Evolutionary conservation across 495 filamentous ascomycete species (phyloP).

Genomic region (Hypoxylon crocopeplum): DNA sequence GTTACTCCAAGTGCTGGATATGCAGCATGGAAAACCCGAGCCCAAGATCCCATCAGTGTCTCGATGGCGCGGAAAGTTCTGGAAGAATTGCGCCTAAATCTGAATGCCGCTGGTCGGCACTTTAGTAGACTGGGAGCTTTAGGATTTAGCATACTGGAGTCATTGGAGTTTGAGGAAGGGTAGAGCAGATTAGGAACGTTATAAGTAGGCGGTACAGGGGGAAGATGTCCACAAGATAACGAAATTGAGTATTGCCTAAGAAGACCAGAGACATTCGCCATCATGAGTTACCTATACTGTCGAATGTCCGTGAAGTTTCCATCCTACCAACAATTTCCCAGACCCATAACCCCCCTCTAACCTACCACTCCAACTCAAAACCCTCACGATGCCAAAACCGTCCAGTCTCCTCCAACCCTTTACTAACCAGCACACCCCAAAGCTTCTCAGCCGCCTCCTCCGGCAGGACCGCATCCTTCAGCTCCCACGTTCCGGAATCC

Average conservation of each 20-base stretch:
- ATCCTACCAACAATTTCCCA: background rate
- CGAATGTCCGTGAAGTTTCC: too few relatives aligned
- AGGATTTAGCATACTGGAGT: too few relatives aligned
- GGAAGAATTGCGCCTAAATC: background rate
- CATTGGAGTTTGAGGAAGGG: background rate
- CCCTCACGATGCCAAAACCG: slow-evolving; percentile 79
- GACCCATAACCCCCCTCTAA: background rate
- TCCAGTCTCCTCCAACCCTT: slow-evolving; percentile 53
- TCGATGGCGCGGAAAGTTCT: slow-evolving; percentile 4
- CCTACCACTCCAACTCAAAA: slow-evolving; percentile 57
- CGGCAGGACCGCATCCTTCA: slow-evolving; percentile 65
- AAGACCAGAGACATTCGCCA: background rate
- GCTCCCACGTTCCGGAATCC: slow-evolving; percentile 65
- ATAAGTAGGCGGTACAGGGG: too few relatives aligned
- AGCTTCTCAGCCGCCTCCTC: slow-evolving; percentile 67
- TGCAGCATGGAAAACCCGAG: background rate
- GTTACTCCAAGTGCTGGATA: slow-evolving; percentile 21
- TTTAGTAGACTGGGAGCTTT: too few relatives aligned
- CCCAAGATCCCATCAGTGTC: background rate
- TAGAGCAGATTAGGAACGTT: too few relatives aligned
- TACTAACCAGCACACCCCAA: slow-evolving; percentile 52
- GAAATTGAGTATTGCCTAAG: background rate
- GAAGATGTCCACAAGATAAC: too few relatives aligned
- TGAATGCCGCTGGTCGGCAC: background rate
- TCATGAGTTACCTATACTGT: background rate